Evolutionary conservation across 768 basidiomycete species (phyloP), one percentile per base, ranked within the genome.

Genomic region (Mycena sanguinolenta): DNA sequence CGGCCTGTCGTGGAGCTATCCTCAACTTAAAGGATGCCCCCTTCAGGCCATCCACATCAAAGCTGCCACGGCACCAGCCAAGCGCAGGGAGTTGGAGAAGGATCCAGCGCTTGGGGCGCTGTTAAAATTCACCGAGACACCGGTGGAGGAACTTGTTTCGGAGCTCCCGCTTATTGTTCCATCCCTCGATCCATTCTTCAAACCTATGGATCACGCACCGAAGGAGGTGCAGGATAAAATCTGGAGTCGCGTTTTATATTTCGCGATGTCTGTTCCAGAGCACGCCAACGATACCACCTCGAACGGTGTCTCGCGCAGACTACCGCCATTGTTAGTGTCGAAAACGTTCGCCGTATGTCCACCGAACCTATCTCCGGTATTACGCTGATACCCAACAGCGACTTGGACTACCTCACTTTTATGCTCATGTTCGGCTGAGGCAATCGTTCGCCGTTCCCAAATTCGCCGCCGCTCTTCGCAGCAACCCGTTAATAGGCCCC

Each of bases 191-290:
- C 52, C 52, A 6, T 46, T 13, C 28, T 70, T 70, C 42, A 39
- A 19, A 1, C 69, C 69, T 7, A 34, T 70, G 63, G 27, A n/a
- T 2, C 42, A 17, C 4, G 63, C 58, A 16, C 14, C 63, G 34
- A 13, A 36, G 21, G 63, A 55, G 14, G 46, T 57, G 25, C 23
- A 49, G 21, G 58, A 70, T 2, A 9, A 16, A 2, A 4, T 65
- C 4, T 70, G 63, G 58, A 27, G 19, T 7, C 63, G 63, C 14
- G 25, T 70, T 52, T 25, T 70, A 4, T 62, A 65, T 65, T 65
- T 46, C 44, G 44, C 44, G 12, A 46, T 46, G 44, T 46, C 44
- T 6, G 44, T 46, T 17, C 44, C 44, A 10, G 52, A 58, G 21
- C 34, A 46, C 7, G 39, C 17, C 44, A n/a, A n/a, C 21, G 4